Evolutionary conservation across 441 rosid genomes (phyloP), one percentile per base, ranked within the genome.

Genomic region (Gossypium schwendimanii): DNA sequence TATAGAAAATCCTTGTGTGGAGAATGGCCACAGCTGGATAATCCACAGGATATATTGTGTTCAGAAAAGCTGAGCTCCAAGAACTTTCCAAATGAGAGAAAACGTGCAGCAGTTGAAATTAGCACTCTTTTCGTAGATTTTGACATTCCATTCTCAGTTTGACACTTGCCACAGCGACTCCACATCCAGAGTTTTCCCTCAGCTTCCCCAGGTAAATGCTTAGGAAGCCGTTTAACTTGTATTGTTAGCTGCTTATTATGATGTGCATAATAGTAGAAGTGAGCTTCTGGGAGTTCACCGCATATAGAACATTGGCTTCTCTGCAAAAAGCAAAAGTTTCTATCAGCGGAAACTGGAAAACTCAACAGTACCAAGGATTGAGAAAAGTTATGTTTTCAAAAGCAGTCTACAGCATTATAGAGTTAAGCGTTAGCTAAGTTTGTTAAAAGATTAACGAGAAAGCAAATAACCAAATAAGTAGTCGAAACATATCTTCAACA

Each of bases 131-230:
- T 93, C 17, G 99, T 88, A 55, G 95, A 83, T 75, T 76, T 87
- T 17, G 78, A 72, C 18, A 57, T 64, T 57, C 88, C 86, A 76
- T 75, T 85, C 64, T 77, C 83, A 69, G 76, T 71, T 77, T 82
- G 85, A 80, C 99, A 95, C 87, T 90, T 89, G 55, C 89, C 85
- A 72, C 98, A 95, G 53, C 91, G 68, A 59, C 97, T 84, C 99
- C 99, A 95, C 99, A 93, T 95, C 99, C 99, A 95, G 73, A 95
- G 81, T 83, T 93, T 93, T 77, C 94, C 91, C 78, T 87, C 83
- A 54, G 71, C 83, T 79, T 87, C 94, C 71, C 97, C 95, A 23
- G 95, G 80, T 80, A 93, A 82, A 73, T 41, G 33, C 73, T 85
- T 15, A 5, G 90, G 65, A 76, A 85, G 87, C 66, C 81, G 85